Base-by-base conservation (phyloP, 1,284 basidiomycete genomes). In the Albatrellus sp. region DNA sequence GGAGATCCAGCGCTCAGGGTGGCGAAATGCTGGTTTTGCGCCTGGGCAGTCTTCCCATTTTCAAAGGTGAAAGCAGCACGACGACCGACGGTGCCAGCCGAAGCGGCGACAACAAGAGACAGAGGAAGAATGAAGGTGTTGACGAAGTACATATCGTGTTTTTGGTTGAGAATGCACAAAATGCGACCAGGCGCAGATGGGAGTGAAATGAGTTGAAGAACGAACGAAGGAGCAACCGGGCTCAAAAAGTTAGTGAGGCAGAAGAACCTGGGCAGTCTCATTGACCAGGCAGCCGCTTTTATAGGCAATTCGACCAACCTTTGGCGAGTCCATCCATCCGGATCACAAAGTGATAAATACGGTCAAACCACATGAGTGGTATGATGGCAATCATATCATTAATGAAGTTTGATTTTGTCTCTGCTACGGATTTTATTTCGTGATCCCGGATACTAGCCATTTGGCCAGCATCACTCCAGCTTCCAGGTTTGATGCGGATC, bases 41-140 rank as follows among this genome's bases (percentile, higher is more conserved):
- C 63, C 49, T 76, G 67, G 37, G 75, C 73, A 49, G 69, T 70
- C 50, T 72, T 55, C 43, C 73, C 74, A 56, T 77, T 79, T 50
- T 68, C 60, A 33, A 11, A 47, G 48, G 49, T 28, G 42, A 43
- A 43, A 13, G 42, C 32, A 28, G 42, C 42, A 43, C 42, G 42
- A 10, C 33, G 32, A 41, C 49, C 50, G 29, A 54, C 30, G 43
- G 52, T 49, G n/a, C 50, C 52, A 24, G 54, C 55, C 10, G 52
- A 49, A 31, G 48, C 48, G 14, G 54, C 44, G 34, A 48, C 49
- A 35, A 47, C 49, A 41, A 52, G 48, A 29, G 50, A 45, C 46
- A 54, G 28, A 33, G 48, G 44, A 40, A 56, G 35, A 48, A 54
- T 38, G 48, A 50, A 42, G 35, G 52, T 43, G 51, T 37, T 52